phyloP scores from a whole-genome alignment of 768 basidiomycete genomes.

The Boletus patriciae region DNA sequence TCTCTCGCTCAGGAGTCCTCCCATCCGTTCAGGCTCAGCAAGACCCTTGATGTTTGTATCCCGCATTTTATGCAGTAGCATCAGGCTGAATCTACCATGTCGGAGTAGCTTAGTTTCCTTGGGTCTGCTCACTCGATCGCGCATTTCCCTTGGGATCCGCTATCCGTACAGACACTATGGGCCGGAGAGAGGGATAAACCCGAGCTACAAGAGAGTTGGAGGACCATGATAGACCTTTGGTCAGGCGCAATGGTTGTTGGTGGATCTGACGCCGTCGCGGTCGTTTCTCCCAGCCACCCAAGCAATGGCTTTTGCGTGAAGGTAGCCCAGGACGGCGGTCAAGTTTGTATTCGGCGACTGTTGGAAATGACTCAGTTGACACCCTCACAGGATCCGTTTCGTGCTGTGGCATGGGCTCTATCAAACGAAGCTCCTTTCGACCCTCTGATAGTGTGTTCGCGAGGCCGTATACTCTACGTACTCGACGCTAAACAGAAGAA shows the following conservation, averaged over 20 bases:
- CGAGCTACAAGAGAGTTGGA: slow-evolving; percentile 44
- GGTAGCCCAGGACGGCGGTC: slow-evolving; percentile 29
- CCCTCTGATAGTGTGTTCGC: slow-evolving; percentile 61
- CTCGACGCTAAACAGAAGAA: slow-evolving; percentile 44
- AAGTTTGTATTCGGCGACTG: slow-evolving; percentile 14
- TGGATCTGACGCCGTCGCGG: slow-evolving; percentile 37
- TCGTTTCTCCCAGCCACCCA: slow-evolving; percentile 34
- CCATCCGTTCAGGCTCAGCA: slow-evolving; percentile 44
- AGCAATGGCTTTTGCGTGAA: slow-evolving; percentile 33
- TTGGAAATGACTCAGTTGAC: slow-evolving; percentile 5
- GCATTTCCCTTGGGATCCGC: slow-evolving; percentile 43
- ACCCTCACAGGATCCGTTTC: slow-evolving; percentile 22
- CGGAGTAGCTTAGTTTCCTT: slow-evolving; percentile 34
- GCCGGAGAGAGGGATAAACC: slow-evolving; percentile 32
- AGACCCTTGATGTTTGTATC: slow-evolving; percentile 45
- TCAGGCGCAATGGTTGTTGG: slow-evolving; percentile 54
- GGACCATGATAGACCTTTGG: slow-evolving; percentile 45
- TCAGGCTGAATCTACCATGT: slow-evolving; percentile 11
- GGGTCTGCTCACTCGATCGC: slow-evolving; percentile 38
- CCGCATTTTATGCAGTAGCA: slow-evolving; percentile 1
- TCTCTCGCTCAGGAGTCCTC: background rate
- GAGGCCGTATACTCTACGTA: slow-evolving; percentile 55
- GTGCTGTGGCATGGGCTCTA: slow-evolving; percentile 60
- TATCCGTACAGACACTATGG: slow-evolving; percentile 43
- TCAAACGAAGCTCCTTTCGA: slow-evolving; percentile 43